phyloP scores from a whole-genome alignment of 441 rosid genomes.

The Capsella rubella region DNA sequence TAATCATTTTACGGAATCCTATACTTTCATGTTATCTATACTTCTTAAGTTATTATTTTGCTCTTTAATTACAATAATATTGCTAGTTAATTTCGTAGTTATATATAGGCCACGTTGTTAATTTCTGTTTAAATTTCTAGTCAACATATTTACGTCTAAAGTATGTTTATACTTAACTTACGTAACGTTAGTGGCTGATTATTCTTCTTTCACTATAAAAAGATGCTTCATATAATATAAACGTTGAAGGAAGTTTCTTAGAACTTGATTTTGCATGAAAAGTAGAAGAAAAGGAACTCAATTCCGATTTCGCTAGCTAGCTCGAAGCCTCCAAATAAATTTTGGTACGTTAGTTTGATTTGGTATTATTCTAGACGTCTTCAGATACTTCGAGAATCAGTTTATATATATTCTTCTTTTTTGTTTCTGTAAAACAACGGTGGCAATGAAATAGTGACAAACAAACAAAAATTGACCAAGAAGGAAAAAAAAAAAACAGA shows the following conservation, averaged over 20 bases:
- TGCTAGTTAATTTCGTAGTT: too few relatives aligned
- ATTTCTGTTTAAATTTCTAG: background rate
- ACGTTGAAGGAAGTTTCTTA: too few relatives aligned
- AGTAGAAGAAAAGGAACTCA: too few relatives aligned
- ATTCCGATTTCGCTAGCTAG: background rate
- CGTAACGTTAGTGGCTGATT: conserved; percentile 13
- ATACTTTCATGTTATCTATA: background rate
- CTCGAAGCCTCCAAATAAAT: conserved; percentile 1
- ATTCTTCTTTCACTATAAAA: background rate
- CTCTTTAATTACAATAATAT: too few relatives aligned
- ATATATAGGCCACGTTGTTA: background rate
- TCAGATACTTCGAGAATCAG: background rate
- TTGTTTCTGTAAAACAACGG: too few relatives aligned
- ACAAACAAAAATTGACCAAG: background rate
- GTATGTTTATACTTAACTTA: background rate
- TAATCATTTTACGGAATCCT: conserved; percentile 16
- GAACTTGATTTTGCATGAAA: too few relatives aligned
- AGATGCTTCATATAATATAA: too few relatives aligned
- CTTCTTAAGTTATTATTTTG: too few relatives aligned
- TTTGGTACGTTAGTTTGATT: conserved; percentile 24
- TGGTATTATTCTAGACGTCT: conserved; percentile 25
- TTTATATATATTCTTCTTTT: too few relatives aligned
- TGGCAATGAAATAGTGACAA: background rate
- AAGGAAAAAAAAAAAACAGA: background rate
- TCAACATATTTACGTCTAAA: background rate